These are phyloP conservation scores for Coniochaeta sp. DNA, from an alignment of 2,329 filamentous ascomycete genomes.

Conservation along the genomic window DNA sequence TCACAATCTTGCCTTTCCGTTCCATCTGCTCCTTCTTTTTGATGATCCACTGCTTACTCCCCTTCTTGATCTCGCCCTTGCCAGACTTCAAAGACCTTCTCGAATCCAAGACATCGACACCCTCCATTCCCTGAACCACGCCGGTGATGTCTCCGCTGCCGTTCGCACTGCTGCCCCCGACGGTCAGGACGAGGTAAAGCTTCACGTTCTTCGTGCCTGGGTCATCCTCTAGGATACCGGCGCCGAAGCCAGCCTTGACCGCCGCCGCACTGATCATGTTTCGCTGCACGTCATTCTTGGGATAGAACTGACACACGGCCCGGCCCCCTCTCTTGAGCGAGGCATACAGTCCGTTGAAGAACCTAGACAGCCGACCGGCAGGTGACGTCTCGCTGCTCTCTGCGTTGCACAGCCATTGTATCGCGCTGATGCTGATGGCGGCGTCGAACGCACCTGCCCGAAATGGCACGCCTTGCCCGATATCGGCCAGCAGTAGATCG, in stretches of 20 bases:
- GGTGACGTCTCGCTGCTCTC: slow-evolving; percentile 81
- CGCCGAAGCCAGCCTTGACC: slow-evolving; percentile 89
- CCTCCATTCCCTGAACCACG: slow-evolving; percentile 83
- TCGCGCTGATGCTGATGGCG: slow-evolving; percentile 86
- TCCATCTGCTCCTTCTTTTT: slow-evolving; percentile 92
- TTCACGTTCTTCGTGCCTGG: slow-evolving; percentile 95
- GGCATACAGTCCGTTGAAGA: slow-evolving; percentile 90
- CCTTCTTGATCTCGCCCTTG: slow-evolving; percentile 62
- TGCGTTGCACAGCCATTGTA: slow-evolving; percentile 98
- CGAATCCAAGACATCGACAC: slow-evolving; percentile 72
- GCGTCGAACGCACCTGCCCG: slow-evolving; percentile 89
- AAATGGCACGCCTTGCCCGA: slow-evolving; percentile 92
- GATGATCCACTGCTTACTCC: slow-evolving; percentile 75
- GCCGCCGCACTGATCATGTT: slow-evolving; percentile 89
- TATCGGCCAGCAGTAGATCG: slow-evolving; percentile 89
- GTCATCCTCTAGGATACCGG: slow-evolving; percentile 90
- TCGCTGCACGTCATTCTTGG: slow-evolving; percentile 87
- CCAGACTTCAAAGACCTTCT: slow-evolving; percentile 43
- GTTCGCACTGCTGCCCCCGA: slow-evolving; percentile 53
- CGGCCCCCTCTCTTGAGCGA: slow-evolving; percentile 75
- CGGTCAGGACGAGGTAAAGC: slow-evolving; percentile 90
- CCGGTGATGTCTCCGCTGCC: slow-evolving; percentile 72
- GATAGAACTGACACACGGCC: slow-evolving; percentile 96
- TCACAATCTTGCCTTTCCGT: slow-evolving; percentile 89
- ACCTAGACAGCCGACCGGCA: slow-evolving; percentile 68